Conservation (phyloP, 257 asterid species). For the Leonotis leonurus region DNA sequence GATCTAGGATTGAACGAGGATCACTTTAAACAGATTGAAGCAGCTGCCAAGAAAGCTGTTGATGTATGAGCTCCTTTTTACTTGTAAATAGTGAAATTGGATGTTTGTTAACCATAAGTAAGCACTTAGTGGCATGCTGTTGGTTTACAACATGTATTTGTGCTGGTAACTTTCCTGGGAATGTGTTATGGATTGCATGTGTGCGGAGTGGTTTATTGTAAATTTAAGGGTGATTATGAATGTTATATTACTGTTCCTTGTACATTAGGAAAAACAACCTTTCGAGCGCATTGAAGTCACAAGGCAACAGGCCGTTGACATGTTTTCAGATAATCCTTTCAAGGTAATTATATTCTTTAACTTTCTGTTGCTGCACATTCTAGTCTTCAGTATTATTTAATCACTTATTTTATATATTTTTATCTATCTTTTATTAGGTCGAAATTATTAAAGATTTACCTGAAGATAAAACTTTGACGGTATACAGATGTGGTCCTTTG, state of each 20-base stretch:
- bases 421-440: slow-evolving; percentile 39
- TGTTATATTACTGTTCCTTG: slow-evolving; percentile 7
- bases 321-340: slow-evolving; percentile 83
- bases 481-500: slow-evolving; percentile 94
- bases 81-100: slow-evolving; percentile 7
- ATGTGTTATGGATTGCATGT: not conserved
- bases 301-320: slow-evolving; percentile 80
- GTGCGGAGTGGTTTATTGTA: not conserved
- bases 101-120: not conserved
- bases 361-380: not conserved
- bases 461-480: slow-evolving; percentile 87
- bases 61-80: slow-evolving; percentile 42
- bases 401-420: slow-evolving; percentile 1
- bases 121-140: no score
- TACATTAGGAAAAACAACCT: slow-evolving; percentile 77
- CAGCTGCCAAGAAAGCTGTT: slow-evolving; percentile 73
- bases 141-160: not conserved
- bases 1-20: slow-evolving; percentile 87
- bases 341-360: slow-evolving; percentile 40
- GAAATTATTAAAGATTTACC: slow-evolving; percentile 93
- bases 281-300: slow-evolving; percentile 94
- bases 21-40: slow-evolving; percentile 74
- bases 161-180: not conserved
- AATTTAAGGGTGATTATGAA: not conserved
- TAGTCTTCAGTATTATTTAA: not conserved